Evolutionary conservation across 73 alveolate genomes (phyloP).

Genomic region (Uronychia binucleata): DNA sequence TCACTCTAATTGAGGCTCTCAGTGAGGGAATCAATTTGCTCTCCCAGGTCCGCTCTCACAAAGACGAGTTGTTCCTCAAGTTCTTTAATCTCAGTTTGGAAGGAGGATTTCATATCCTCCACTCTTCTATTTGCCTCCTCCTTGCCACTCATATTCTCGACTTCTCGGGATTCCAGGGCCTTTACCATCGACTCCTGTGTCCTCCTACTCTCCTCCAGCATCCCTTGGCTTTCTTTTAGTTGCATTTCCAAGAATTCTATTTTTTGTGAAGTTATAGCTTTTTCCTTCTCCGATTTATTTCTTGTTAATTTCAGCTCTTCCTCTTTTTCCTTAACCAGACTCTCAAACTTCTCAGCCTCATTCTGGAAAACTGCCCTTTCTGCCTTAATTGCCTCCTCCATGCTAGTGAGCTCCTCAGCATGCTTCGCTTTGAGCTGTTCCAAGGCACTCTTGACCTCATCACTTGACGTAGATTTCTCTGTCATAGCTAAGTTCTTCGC

Average conservation of each 20-base stretch:
- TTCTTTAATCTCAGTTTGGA: constrained; percentile 21
- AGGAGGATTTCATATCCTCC: constrained; percentile 22
- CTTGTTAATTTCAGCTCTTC: constrained; percentile 13
- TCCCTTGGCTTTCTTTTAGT: constrained; percentile 27
- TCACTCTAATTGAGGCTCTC: constrained; percentile 32
- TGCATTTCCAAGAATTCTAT: constrained; percentile 49
- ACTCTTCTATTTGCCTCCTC: constrained; percentile 60
- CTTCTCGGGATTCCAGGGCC: constrained; percentile 35
- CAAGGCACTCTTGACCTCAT: constrained; percentile 17
- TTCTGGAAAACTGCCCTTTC: not conserved
- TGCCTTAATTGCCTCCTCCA: constrained; percentile 7
- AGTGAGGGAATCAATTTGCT: constrained; percentile 16
- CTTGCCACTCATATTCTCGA: constrained; percentile 45
- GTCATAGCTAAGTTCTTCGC: constrained; percentile 24
- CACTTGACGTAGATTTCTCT: constrained; percentile 2
- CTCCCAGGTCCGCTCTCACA: constrained; percentile 7
- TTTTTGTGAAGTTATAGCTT: constrained; percentile 46
- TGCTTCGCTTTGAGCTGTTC: constrained; percentile 8
- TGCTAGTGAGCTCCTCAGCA: constrained; percentile 2
- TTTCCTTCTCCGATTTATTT: constrained; percentile 46
- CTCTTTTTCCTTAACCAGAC: constrained; percentile 11
- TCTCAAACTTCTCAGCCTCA: constrained; percentile 14
- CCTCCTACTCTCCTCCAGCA: constrained; percentile 54
- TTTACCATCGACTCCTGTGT: constrained; percentile 56
- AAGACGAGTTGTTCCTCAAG: constrained; percentile 16